These are phyloP conservation scores for Chytridium lagenaria DNA, from an alignment of 371 early-diverging fungal genomes.

Conservation along the genomic window DNA sequence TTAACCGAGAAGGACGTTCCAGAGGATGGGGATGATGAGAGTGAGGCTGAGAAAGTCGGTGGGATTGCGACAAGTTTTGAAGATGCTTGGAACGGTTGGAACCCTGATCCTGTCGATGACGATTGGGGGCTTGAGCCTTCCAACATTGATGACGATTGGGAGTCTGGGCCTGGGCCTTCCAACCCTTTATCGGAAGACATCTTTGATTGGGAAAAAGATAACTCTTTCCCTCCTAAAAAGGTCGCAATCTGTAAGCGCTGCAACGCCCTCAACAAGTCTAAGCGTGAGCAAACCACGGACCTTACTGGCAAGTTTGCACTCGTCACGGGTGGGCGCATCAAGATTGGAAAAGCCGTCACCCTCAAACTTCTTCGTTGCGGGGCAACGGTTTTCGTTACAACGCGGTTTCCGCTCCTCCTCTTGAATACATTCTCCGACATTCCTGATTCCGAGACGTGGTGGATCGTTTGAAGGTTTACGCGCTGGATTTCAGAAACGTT, in stretches of 20 bases:
- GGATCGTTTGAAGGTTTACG: constrained; percentile 3
- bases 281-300: constrained; percentile 8
- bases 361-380: constrained; percentile 19
- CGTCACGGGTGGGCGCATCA: constrained; percentile 24
- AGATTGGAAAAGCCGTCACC: constrained; percentile 23
- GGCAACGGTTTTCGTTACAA: constrained; percentile 26
- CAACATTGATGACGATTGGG: too few relatives aligned
- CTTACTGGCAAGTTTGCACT: constrained; percentile 11
- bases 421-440: background rate
- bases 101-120: too few relatives aligned
- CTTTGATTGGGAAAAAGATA: too few relatives aligned
- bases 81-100: too few relatives aligned
- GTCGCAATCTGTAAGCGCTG: constrained; percentile 14
- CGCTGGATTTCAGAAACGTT: constrained; percentile 20
- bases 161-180: too few relatives aligned
- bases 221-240: constrained; percentile 17
- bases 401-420: constrained; percentile 26
- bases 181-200: too few relatives aligned
- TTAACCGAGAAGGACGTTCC: too few relatives aligned
- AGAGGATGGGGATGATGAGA: too few relatives aligned
- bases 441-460: constrained; percentile 25
- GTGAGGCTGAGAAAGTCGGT: too few relatives aligned
- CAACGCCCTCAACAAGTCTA: constrained; percentile 15
- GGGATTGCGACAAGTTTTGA: too few relatives aligned
- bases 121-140: too few relatives aligned